phyloP scores from a whole-genome alignment of 257 asterid genomes.

The Leonotis leonurus region DNA sequence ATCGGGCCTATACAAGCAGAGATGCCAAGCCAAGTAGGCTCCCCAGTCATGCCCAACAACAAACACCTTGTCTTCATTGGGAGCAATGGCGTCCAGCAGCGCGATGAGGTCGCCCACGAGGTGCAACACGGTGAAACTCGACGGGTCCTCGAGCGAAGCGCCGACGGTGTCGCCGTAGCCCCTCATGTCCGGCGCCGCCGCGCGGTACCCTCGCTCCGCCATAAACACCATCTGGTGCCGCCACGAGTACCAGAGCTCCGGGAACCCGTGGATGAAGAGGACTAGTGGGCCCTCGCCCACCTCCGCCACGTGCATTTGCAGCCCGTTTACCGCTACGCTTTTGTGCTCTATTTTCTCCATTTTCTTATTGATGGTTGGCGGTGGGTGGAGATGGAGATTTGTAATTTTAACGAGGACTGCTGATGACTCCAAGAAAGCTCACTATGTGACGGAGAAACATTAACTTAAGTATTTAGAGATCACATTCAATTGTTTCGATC shows the following conservation, averaged over 20 bases:
- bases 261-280: constrained; percentile 82
- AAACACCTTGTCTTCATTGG: constrained; percentile 46
- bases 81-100: constrained; percentile 48
- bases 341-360: constrained; percentile 66
- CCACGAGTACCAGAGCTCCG: constrained; percentile 92
- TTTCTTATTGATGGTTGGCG: background rate
- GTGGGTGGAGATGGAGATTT: background rate
- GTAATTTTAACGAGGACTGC: too few relatives aligned
- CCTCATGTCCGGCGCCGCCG: constrained; percentile 69
- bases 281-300: constrained; percentile 65
- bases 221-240: constrained; percentile 70
- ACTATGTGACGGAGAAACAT: too few relatives aligned
- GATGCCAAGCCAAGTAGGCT: constrained; percentile 53
- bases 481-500: too few relatives aligned
- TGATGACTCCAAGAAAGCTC: too few relatives aligned
- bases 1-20: constrained; percentile 63
- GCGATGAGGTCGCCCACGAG: constrained; percentile 60
- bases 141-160: constrained; percentile 44
- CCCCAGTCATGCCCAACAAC: constrained; percentile 94
- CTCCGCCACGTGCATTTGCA: constrained; percentile 66
- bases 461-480: too few relatives aligned
- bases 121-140: constrained; percentile 45
- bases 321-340: constrained; percentile 39
- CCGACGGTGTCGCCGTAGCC: constrained; percentile 78
- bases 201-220: constrained; percentile 65